Evolutionary conservation across 1,139 yeast genomes (phyloP), one percentile per base, ranked within the genome.

Genomic region (Debaryomyces nepalensis): DNA sequence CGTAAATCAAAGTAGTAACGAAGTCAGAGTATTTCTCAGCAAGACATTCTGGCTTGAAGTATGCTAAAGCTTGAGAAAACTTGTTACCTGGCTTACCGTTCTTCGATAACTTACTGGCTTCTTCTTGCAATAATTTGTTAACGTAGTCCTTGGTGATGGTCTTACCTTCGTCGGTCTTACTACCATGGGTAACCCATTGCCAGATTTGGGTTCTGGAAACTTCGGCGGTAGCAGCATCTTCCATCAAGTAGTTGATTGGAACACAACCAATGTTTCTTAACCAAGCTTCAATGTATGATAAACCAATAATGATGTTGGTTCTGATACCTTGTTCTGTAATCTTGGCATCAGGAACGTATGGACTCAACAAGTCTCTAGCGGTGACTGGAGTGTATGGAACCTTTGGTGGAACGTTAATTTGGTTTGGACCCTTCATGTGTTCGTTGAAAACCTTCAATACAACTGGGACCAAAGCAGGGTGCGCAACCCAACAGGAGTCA

Each of bases 221-320:
- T 65, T 86, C 95, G 42, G 93, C 93, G 45, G 93, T 86, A 38
- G 93, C 93, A 42, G 93, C 93, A 58, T 86, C 93, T 68, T 86
- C 95, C 95, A 86, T 86, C 68, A 85, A 74, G 64, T 77, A 82
- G 73, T 85, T 84, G 66, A 86, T 84, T 55, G 95, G 91, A 46
- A 86, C 90, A 70, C 90, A 83, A 18, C 93, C 93, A 51, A 81
- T 68, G 46, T 87, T 86, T 55, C 89, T 77, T 58, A 86, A 78
- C 93, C 93, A 86, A 32, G 91, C 91, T 70, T 84, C 93, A 68
- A 84, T 83, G 68, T 86, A 85, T 22, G 84, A 79, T 50, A 86
- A 75, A 43, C 93, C 93, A 68, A 84, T 84, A 59, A 75, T 73
- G 52, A 85, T 70, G 68, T 84, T 85, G 57, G 82, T 73, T 62